Conservation (phyloP, 768 basidiomycete species). For the Arthromyces matolae region DNA sequence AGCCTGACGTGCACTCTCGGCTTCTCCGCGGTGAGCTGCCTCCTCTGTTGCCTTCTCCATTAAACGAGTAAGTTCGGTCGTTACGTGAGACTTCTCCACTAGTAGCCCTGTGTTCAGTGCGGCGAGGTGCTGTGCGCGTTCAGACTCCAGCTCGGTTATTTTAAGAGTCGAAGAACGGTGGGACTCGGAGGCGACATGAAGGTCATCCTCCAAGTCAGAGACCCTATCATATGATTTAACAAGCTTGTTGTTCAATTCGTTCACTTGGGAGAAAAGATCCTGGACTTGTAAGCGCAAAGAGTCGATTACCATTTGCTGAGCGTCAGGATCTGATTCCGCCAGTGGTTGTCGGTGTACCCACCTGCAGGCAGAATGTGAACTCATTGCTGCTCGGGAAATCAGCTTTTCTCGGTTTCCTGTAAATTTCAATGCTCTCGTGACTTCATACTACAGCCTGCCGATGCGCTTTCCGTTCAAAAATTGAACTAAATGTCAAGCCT, state of each 20-base stretch:
- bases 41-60: conserved; percentile 97
- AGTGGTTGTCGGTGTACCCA: too few species aligned
- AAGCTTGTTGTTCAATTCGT: conserved; percentile 87
- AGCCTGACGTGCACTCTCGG: conserved; percentile 73
- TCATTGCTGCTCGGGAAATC: conserved; percentile 17
- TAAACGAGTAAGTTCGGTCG: conserved; percentile 83
- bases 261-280: conserved; percentile 87
- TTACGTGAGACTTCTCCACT: conserved; percentile 90
- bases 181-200: conserved; percentile 63
- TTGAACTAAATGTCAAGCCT: too few species aligned
- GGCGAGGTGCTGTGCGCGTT: conserved; percentile 82
- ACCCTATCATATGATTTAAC: conserved; percentile 89
- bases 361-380: background rate
- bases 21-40: conserved; percentile 85
- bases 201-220: conserved; percentile 87
- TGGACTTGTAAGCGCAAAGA: conserved; percentile 79
- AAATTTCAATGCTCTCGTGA: background rate
- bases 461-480: background rate
- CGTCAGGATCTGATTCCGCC: conserved; percentile 44
- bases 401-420: background rate
- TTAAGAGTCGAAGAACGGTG: conserved; percentile 59
- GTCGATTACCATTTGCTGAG: conserved; percentile 79
- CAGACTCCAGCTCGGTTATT: conserved; percentile 77
- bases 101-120: conserved; percentile 88
- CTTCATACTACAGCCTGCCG: background rate